Evolutionary conservation across 2,329 filamentous ascomycete genomes (phyloP).

Genomic region (Neonectria ditissima): DNA sequence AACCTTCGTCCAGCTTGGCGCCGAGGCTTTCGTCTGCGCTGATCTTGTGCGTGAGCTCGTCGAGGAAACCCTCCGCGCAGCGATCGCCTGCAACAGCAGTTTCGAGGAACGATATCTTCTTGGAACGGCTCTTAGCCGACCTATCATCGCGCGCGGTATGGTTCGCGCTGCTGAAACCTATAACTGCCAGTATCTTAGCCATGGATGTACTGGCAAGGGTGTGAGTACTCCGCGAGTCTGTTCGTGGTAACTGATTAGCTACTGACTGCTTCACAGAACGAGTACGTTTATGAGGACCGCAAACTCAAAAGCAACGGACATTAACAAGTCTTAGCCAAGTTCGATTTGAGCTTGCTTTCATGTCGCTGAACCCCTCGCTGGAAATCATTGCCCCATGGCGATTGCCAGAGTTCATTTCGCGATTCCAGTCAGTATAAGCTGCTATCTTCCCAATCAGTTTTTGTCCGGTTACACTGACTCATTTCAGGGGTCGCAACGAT

Average conservation of each 20-base stretch:
- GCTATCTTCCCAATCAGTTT: not conserved
- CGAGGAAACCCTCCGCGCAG: not conserved
- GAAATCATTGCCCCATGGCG: conserved; percentile 83
- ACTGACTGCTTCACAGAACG: not conserved
- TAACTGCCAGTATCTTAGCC: conserved; percentile 56
- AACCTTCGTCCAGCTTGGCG: not conserved
- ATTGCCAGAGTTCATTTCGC: conserved; percentile 75
- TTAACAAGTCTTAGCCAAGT: not conserved
- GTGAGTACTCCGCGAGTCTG: conserved; percentile 50
- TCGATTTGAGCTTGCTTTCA: conserved; percentile 13
- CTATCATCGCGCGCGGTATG: conserved; percentile 71
- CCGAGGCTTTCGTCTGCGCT: not conserved
- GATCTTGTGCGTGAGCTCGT: not conserved
- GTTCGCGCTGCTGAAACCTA: conserved; percentile 51
- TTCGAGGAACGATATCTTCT: conserved; percentile 44
- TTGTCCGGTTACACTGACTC: conserved; percentile 7
- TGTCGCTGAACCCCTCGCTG: conserved; percentile 67
- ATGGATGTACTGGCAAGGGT: conserved; percentile 73
- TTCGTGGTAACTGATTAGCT: conserved; percentile 11
- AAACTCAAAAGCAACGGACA: no score
- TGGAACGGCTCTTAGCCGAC: conserved; percentile 71
- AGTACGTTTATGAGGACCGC: not conserved
- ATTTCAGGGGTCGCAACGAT: conserved; percentile 70
- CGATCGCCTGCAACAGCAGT: not conserved
- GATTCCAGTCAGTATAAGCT: conserved; percentile 62